These are phyloP conservation scores for Alternaria solani DNA, from an alignment of 2,329 filamentous ascomycete species.

Conservation along the genomic window DNA sequence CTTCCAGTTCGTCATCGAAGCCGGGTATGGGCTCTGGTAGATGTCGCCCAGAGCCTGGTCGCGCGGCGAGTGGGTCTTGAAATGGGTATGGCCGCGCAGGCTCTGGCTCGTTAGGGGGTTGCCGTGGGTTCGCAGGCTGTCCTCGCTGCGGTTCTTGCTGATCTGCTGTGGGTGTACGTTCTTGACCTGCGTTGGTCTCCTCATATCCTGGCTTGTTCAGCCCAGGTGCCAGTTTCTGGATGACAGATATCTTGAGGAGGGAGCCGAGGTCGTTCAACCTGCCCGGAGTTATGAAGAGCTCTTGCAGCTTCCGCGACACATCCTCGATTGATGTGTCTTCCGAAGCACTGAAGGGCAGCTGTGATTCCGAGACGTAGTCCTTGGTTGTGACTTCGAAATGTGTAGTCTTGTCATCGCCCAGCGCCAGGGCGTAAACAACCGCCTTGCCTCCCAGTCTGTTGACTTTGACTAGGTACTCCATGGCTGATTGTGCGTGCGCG, in stretches of 20 bases:
- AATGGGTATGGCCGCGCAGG: constrained; percentile 75
- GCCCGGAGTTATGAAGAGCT: constrained; percentile 76
- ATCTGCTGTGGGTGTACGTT: constrained; percentile 50
- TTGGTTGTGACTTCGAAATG: constrained; percentile 76
- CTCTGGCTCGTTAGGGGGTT: constrained; percentile 60
- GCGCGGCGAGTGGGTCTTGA: constrained; percentile 70
- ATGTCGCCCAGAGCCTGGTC: constrained; percentile 64
- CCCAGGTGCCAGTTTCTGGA: constrained; percentile 83
- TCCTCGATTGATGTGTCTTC: constrained; percentile 58
- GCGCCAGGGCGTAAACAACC: constrained; percentile 79
- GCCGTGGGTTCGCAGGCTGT: constrained; percentile 53
- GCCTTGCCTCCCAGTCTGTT: constrained; percentile 83
- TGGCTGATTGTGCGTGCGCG: constrained; percentile 82
- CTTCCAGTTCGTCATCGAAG: constrained; percentile 92
- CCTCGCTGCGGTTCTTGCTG: constrained; percentile 46
- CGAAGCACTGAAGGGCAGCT: constrained; percentile 61
- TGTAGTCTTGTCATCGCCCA: constrained; percentile 82
- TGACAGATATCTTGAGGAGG: constrained; percentile 78
- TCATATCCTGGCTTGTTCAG: constrained; percentile 82
- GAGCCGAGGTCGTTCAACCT: constrained; percentile 73
- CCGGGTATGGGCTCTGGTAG: constrained; percentile 83
- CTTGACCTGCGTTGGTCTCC: constrained; percentile 53
- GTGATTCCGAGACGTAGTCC: constrained; percentile 75
- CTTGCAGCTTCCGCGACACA: constrained; percentile 54
- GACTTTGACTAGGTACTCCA: constrained; percentile 82